Evolutionary conservation across 176 grass and related monocot species (phyloP), one percentile per base, ranked within the genome.

Genomic region (Urochloa ruziziensis): DNA sequence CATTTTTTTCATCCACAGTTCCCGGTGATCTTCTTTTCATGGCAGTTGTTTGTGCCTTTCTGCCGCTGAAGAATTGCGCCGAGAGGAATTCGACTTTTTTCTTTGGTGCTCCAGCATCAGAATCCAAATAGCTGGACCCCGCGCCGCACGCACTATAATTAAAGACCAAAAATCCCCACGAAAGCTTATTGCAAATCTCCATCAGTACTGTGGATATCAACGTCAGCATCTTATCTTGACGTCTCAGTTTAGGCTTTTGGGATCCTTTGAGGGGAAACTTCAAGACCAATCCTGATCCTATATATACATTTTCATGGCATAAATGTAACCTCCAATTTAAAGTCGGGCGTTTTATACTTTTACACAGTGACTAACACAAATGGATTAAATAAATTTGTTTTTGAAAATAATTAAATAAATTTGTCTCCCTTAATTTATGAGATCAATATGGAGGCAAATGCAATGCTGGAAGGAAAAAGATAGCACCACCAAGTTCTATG

Each of bases 141-240:
- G 15, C 2, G n/a, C n/a, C 8, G n/a, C n/a, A 12, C 1, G 56
- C 71, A 65, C 28, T n/a, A 57, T 78, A 82, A 72, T 86, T 62
- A 65, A 86, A 82, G 83, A 78, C 65, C 46, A 86, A 86, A 65
- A 44, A 77, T 57, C 65, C 64, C 5, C 3, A 24, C 3, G 47
- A 79, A 90, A 43, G 79, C 66, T 70, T 40, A 21, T 63, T 86
- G 74, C n/a, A 83, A 39, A 33, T 78, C n/a, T 21, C 65, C 28
- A 44, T 83, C 79, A 47, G 17, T 73, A 40, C 81, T 67, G 83
- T 58, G 83, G 66, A 67, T 14, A 64, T 82, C 73, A 47, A 64
- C 73, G 73, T 82, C 83, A 85, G 2, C 65, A 28, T 57, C 78
- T 46, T 64, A 12, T 54, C 56, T 53, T 10, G n/a, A 29, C 56